Base-by-base conservation (phyloP, 2,329 filamentous ascomycete genomes). In the Zasmidium citrigriseum region DNA sequence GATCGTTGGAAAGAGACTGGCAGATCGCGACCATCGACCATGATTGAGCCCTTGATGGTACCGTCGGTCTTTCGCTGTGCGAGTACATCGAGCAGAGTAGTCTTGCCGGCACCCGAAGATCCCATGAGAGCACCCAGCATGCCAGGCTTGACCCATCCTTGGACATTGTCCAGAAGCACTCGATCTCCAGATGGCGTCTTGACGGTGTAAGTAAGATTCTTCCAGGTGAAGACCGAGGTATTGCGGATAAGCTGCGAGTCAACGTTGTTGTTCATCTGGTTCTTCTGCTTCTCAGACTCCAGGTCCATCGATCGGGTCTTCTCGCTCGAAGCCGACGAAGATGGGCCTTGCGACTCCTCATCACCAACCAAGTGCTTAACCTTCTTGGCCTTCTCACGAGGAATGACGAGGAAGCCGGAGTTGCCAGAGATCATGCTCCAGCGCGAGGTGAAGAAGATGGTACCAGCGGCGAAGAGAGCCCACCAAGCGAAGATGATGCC, bases 81-180 rank as follows among this genome's bases (percentile, higher is more conserved):
- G 10, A 76, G 64, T 7, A 71, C 68, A 61, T 76, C 72, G 9
- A 76, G 67, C 1, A 76, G 63, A 12, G 74, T 76, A 1, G 74
- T 76, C 60, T 76, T 76, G 20, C 74, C 74, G 25, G 76, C 76
- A 48, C 89, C 89, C 4, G 89, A 91, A 5, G 88, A 87, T 41
- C 90, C 90, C 89, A 95, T 92, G 1, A 95, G 78, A 2, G 90
- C 89, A 2, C 89, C 93, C 10, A 93, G 80, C 66, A 88, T 85
- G 34, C 90, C 90, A 1, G 90, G 90, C 61, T 88, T 86, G 52
- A 92, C 89, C 65, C 88, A 93, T 1, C 87, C 92, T 64, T 85
- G 80, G 3, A 89, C 82, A 57, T 87, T 79, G 59, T 86, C 79
- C 11, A 89, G 73, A 3, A 89, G 71, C 3, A 70, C 72, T 14